Conservation (phyloP, 805 yeast species). For the Cyberlindnera xylosilytica region DNA sequence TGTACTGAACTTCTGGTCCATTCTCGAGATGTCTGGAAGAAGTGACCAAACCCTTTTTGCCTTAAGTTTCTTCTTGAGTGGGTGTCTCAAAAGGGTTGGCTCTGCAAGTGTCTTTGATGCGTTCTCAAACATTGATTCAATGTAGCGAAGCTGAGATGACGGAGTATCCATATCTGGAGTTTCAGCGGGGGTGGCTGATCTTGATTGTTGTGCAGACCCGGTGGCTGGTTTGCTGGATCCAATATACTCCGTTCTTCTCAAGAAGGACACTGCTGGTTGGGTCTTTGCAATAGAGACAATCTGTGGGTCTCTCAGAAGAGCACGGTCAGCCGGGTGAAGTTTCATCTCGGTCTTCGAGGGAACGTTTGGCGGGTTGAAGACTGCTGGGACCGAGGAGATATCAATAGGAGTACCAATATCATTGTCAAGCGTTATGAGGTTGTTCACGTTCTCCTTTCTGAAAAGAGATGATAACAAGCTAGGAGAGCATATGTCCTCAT, state of each 20-base stretch:
- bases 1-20: constrained; percentile 72
- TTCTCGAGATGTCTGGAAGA: constrained; percentile 86
- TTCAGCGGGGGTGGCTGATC: constrained; percentile 16
- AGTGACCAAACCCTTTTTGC: constrained; percentile 80
- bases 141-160: constrained; percentile 58
- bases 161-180: constrained; percentile 42
- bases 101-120: constrained; percentile 48
- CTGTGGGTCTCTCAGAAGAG: constrained; percentile 77
- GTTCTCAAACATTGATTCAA: constrained; percentile 74
- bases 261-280: constrained; percentile 58
- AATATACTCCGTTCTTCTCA: constrained; percentile 92
- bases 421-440: constrained; percentile 55
- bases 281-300: constrained; percentile 33
- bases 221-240: constrained; percentile 11
- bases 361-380: constrained; percentile 69
- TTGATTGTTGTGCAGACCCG: constrained; percentile 9
- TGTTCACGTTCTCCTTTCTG: constrained; percentile 62
- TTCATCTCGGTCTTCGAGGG: not conserved
- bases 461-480: constrained; percentile 66
- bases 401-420: constrained; percentile 78
- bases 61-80: constrained; percentile 64
- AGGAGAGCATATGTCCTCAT: constrained; percentile 47
- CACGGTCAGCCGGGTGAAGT: constrained; percentile 76
- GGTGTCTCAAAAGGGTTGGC: constrained; percentile 59
- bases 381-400: constrained; percentile 59